Evolutionary conservation across 345 rosid genomes (phyloP), one percentile per base, ranked within the genome.

Genomic region (Eucalyptus viminalis): DNA sequence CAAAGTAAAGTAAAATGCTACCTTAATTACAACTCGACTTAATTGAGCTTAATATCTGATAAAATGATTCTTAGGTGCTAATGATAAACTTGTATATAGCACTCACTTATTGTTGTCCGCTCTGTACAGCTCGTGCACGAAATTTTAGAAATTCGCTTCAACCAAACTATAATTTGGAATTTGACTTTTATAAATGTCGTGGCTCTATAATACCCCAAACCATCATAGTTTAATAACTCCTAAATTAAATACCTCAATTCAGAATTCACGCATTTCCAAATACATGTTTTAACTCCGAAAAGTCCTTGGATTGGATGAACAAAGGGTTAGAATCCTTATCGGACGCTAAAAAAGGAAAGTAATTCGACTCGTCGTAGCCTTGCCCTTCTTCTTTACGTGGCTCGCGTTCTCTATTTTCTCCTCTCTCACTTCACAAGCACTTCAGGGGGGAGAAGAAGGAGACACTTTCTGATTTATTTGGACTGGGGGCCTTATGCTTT

Each of bases 111-210:
- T 53, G 24, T 53, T 3, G 24, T 19, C 2, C 1, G 5, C 2
- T 19, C 1, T 7, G 24, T 2, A 27, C 0, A 6, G 4, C 15
- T 27, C 14, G 8, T 29, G 7, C 31, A 60, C 4, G n/a, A 27
- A 60, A 27, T 14, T 27, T 4, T 27, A 12, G 15, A 60, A 60
- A 12, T 27, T 60, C 9, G 3, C 31, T 60, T 60, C 4, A 14
- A 60, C 14, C 69, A 60, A 27, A 27, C 8, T 3, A 4, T 60
- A 60, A 60, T 60, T 60, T 4, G 14, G 11, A 60, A 60, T 27
- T 0, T 0, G 4, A 60, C 15, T 27, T 25, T 9, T 11, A 27
- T 27, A 5, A 27, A 60, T 4, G 4, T 12, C 2, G 3, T 29
- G 31, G 8, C 16, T 60, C 67, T 3, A 60, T 29, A 27, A 60